phyloP scores from a whole-genome alignment of 1,284 basidiomycete genomes.

The Mycosarcoma maydis region DNA sequence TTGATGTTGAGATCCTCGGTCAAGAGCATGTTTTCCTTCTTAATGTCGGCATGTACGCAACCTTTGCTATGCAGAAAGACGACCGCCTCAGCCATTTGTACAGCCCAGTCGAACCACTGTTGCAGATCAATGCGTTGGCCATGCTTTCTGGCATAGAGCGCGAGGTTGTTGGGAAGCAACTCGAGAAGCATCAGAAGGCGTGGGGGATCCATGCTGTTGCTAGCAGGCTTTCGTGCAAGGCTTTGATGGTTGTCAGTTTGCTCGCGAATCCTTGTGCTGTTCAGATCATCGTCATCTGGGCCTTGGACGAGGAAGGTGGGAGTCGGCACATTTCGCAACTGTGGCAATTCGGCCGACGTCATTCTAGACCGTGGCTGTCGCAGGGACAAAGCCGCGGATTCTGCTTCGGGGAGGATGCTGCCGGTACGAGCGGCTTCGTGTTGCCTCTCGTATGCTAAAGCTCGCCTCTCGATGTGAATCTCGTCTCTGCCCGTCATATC shows the following conservation, averaged over 20 bases:
- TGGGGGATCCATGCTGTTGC: conserved; percentile 36
- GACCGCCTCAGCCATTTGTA: conserved; percentile 51
- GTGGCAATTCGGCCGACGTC: not conserved
- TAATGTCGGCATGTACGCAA: conserved; percentile 64
- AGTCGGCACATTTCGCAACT: not conserved
- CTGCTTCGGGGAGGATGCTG: conserved; percentile 10
- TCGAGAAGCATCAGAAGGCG: conserved; percentile 64
- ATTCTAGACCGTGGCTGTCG: conserved; percentile 5
- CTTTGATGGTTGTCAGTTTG: not conserved
- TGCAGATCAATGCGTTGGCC: conserved; percentile 41
- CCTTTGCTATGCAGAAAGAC: conserved; percentile 59
- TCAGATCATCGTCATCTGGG: conserved; percentile 17
- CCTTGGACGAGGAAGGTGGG: conserved; percentile 32
- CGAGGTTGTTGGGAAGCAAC: conserved; percentile 57
- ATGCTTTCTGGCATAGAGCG: conserved; percentile 40
- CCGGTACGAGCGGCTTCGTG: conserved; percentile 13
- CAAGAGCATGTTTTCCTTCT: conserved; percentile 64
- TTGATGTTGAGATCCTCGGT: conserved; percentile 56
- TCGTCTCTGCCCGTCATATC: conserved; percentile 41
- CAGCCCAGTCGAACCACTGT: conserved; percentile 60
- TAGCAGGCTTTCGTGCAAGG: not conserved
- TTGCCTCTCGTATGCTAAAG: conserved; percentile 26
- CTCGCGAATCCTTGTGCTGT: not conserved
- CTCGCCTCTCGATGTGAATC: conserved; percentile 27
- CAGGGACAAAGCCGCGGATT: not conserved